Percentiles rank a stretch among this genome's conserved stretches.
Evolutionary conservation across 2,329 filamentous ascomycete genomes (phyloP).

Genomic region (Colletotrichum orbiculare): DNA sequence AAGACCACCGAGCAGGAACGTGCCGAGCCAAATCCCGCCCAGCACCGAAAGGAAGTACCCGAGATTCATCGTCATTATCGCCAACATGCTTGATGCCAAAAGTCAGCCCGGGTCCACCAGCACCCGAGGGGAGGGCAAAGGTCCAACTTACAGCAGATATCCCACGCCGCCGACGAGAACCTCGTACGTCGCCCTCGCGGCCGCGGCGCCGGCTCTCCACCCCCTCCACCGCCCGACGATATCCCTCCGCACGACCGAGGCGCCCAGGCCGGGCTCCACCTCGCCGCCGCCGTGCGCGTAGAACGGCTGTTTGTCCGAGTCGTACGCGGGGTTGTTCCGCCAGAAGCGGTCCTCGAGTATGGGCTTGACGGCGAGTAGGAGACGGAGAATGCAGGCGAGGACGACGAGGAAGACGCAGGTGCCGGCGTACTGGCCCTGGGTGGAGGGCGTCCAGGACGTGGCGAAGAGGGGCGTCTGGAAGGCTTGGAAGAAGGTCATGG

Average conservation of each 20-base stretch:
- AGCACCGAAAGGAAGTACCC: constrained; percentile 86
- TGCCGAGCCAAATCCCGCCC: constrained; percentile 83
- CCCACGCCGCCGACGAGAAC: constrained; percentile 75
- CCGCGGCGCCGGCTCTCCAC: constrained; percentile 35
- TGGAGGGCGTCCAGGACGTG: constrained; percentile 77
- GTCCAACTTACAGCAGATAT: constrained; percentile 81
- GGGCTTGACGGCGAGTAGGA: constrained; percentile 78
- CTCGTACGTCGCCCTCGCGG: constrained; percentile 37
- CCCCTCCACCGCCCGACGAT: constrained; percentile 25
- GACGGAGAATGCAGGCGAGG: constrained; percentile 76
- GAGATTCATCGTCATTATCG: constrained; percentile 89
- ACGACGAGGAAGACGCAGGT: constrained; percentile 92
- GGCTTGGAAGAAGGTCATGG: constrained; percentile 69
- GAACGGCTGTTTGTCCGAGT: constrained; percentile 1
- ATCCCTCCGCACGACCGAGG: constrained; percentile 3
- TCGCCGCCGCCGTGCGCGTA: not conserved
- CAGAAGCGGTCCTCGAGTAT: constrained; percentile 66
- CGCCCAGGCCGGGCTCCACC: constrained; percentile 1
- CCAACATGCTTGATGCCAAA: constrained; percentile 76
- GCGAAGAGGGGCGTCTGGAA: constrained; percentile 67
- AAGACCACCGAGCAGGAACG: constrained; percentile 22
- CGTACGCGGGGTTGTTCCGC: constrained; percentile 18
- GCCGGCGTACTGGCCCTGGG: constrained; percentile 79
- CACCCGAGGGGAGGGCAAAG: not conserved
- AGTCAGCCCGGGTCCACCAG: not conserved